Conservation (phyloP, 331 rosid species). For the Prunus yedoensis region DNA sequence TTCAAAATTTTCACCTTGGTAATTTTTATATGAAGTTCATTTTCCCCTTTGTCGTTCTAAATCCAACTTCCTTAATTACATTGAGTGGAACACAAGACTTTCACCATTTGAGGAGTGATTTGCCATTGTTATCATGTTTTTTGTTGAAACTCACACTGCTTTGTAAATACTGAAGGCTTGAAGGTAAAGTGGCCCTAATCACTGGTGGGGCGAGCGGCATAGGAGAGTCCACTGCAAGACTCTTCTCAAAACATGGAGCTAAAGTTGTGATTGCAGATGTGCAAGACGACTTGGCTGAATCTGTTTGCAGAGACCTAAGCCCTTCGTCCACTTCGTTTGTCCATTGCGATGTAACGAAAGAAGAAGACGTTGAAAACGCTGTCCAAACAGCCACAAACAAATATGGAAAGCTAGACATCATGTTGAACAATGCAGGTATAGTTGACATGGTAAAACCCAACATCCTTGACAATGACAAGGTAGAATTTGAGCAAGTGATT, state of each 20-base stretch:
- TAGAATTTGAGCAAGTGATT: conserved; percentile 37
- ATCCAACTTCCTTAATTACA: too few species aligned
- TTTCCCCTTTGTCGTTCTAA: too few species aligned
- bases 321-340: conserved; percentile 19
- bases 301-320: conserved; percentile 27
- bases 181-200: conserved; percentile 56
- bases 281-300: conserved; percentile 37
- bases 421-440: conserved; percentile 57
- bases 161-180: conserved; percentile 26
- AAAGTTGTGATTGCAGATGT: conserved; percentile 46
- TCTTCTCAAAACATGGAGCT: conserved; percentile 52
- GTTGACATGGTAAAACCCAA: background rate
- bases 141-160: background rate
- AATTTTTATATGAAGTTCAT: too few species aligned
- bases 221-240: conserved; percentile 49
- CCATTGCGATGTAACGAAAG: conserved; percentile 51
- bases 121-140: too few species aligned
- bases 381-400: conserved; percentile 35
- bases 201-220: conserved; percentile 63
- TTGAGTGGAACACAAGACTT: too few species aligned
- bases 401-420: conserved; percentile 56
- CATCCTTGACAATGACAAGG: conserved; percentile 23
- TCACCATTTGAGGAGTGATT: too few species aligned
- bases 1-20: too few species aligned
- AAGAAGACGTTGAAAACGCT: conserved; percentile 31